Evolutionary conservation across 768 basidiomycete species (phyloP).

Genomic region (Rubroboletus satanas): DNA sequence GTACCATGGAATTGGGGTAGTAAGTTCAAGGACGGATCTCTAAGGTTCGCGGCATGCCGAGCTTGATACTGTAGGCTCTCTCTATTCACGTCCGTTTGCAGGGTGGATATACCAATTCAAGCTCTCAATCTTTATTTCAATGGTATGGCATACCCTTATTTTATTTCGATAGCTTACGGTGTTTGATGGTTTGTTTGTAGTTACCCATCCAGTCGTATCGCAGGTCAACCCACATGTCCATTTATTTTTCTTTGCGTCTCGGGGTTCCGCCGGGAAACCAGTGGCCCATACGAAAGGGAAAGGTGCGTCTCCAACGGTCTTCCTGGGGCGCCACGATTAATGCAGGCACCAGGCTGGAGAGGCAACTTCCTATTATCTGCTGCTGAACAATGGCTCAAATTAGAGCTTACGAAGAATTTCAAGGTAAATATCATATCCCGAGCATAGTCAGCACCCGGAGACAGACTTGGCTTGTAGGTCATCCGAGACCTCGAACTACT

Average conservation of each 20-base stretch:
- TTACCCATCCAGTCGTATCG: conserved; percentile 89
- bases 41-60: conserved; percentile 48
- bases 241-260: conserved; percentile 90
- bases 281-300: conserved; percentile 93
- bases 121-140: conserved; percentile 87
- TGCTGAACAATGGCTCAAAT: conserved; percentile 90
- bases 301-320: conserved; percentile 40
- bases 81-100: conserved; percentile 21
- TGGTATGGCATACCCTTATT: conserved; percentile 37
- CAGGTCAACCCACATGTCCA: conserved; percentile 93
- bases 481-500: conserved; percentile 95
- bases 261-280: conserved; percentile 86
- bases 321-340: background rate
- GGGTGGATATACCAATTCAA: conserved; percentile 94
- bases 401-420: conserved; percentile 96
- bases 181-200: conserved; percentile 34
- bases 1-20: conserved; percentile 96
- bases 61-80: background rate
- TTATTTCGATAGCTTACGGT: background rate
- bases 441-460: background rate
- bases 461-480: conserved; percentile 40
- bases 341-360: conserved; percentile 67
- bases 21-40: conserved; percentile 88
- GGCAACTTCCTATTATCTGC: conserved; percentile 92
- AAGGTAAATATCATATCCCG: conserved; percentile 42